Percentiles rank a stretch among this genome's conserved stretches.
These are phyloP conservation scores for Macroventuria anomochaeta DNA, from an alignment of 2,329 filamentous ascomycete genomes.

Conservation along the genomic window DNA sequence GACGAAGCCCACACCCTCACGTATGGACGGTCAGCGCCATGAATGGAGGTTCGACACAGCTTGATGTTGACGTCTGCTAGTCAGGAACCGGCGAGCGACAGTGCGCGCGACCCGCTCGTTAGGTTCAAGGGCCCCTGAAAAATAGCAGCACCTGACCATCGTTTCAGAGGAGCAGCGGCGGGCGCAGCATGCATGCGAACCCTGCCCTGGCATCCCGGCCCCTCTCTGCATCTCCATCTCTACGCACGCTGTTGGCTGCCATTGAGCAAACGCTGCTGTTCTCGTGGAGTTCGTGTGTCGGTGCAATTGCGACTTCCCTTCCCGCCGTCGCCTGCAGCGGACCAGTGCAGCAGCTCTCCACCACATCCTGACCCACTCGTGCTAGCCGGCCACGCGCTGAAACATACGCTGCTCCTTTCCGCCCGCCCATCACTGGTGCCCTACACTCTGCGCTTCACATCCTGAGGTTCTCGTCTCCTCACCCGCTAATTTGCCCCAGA, in stretches of 20 bases:
- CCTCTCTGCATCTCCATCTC: constrained; percentile 8
- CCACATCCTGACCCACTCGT: constrained; percentile 7
- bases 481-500: constrained; percentile 15
- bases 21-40: not conserved
- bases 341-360: constrained; percentile 10
- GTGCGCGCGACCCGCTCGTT: constrained; percentile 10
- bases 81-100: constrained; percentile 14
- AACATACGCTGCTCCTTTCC: constrained; percentile 31
- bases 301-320: constrained; percentile 12
- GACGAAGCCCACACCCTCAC: not conserved
- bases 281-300: constrained; percentile 4
- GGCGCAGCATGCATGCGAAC: constrained; percentile 20
- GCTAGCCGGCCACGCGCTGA: constrained; percentile 22
- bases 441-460: constrained; percentile 20
- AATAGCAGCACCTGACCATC: constrained; percentile 15
- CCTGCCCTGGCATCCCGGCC: constrained; percentile 14
- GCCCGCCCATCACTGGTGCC: constrained; percentile 26
- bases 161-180: constrained; percentile 22
- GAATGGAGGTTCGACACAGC: constrained; percentile 4
- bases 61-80: constrained; percentile 13
- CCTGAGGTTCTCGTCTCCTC: constrained; percentile 11
- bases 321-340: constrained; percentile 11
- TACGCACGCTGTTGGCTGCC: constrained; percentile 8
- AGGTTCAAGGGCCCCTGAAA: constrained; percentile 4
- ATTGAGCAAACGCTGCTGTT: constrained; percentile 3